These are phyloP conservation scores for Lasiodiplodia sp. DNA, from an alignment of 2,329 filamentous ascomycete genomes.

Conservation along the genomic window DNA sequence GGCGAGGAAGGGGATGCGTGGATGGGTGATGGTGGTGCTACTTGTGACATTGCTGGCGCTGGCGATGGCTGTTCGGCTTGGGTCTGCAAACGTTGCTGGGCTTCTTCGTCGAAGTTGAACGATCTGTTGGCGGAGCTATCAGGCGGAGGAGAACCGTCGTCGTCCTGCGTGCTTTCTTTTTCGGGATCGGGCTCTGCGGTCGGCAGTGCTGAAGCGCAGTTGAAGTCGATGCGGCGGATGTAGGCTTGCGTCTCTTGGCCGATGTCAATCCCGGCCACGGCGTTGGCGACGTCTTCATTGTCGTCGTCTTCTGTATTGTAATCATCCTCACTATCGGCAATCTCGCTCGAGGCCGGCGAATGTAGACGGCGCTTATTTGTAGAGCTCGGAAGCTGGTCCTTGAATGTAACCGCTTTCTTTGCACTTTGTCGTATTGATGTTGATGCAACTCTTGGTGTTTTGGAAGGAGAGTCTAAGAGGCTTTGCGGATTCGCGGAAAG, in stretches of 20 bases:
- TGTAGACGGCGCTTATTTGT: not conserved
- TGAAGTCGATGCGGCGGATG: slow-evolving; percentile 24
- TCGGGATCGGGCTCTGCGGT: not conserved
- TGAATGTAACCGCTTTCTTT: not conserved
- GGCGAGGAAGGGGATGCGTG: not conserved
- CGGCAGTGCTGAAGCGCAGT: not conserved
- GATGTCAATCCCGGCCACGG: slow-evolving; percentile 19
- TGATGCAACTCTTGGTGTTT: not conserved
- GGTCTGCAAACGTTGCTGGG: not conserved
- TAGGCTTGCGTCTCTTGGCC: slow-evolving; percentile 27
- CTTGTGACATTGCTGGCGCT: not conserved
- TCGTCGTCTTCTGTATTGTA: not conserved
- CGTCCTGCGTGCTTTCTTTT: not conserved
- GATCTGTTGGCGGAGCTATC: not conserved
- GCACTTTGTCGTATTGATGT: not conserved
- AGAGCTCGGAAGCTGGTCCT: not conserved
- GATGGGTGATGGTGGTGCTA: not conserved
- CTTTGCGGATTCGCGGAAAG: slow-evolving; percentile 16
- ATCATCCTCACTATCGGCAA: slow-evolving; percentile 10
- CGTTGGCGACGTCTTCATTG: not conserved
- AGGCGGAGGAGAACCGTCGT: not conserved
- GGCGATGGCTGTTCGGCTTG: not conserved
- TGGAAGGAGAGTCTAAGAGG: slow-evolving; percentile 10
- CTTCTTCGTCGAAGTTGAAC: slow-evolving; percentile 21
- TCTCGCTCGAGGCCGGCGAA: not conserved